Evolutionary conservation across 1,284 basidiomycete species (phyloP).

Genomic region (Puccinia horiana): DNA sequence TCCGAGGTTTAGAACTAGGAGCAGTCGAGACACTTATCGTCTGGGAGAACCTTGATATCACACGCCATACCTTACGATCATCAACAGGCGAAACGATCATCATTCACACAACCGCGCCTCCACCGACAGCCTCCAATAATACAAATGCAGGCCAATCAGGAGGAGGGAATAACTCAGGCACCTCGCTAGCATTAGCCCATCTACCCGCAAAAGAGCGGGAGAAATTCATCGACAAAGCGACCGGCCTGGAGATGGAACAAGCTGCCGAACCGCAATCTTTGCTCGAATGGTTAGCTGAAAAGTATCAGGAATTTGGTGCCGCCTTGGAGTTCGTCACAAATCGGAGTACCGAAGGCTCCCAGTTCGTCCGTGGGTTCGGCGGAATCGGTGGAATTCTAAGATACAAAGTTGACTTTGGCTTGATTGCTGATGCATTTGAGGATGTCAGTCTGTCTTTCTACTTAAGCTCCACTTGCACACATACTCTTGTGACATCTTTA

Average conservation of each 20-base stretch:
- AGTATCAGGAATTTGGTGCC: constrained; percentile 96
- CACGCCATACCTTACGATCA: constrained; percentile 80
- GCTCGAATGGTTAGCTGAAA: constrained; percentile 97
- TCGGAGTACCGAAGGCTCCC: constrained; percentile 90
- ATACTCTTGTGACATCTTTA: neutral
- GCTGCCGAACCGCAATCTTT: constrained; percentile 74
- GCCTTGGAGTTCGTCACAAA: constrained; percentile 72
- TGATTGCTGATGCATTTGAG: constrained; percentile 59
- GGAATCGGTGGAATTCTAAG: constrained; percentile 92
- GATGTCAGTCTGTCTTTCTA: constrained; percentile 36
- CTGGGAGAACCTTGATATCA: constrained; percentile 93
- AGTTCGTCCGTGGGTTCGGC: constrained; percentile 98
- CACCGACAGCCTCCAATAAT: constrained; percentile 63
- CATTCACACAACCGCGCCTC: constrained; percentile 64
- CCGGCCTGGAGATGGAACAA: constrained; percentile 93
- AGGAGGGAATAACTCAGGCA: constrained; percentile 45
- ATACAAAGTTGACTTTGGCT: constrained; percentile 92
- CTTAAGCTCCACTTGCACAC: neutral
- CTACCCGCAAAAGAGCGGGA: constrained; percentile 76
- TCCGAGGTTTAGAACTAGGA: constrained; percentile 94
- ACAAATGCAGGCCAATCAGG: constrained; percentile 56
- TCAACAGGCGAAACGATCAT: constrained; percentile 85
- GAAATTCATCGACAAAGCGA: constrained; percentile 92
- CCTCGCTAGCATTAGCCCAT: constrained; percentile 54
- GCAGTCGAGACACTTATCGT: constrained; percentile 96